Base-by-base conservation (phyloP, 768 basidiomycete genomes). In the Phaffia tasmanica region DNA sequence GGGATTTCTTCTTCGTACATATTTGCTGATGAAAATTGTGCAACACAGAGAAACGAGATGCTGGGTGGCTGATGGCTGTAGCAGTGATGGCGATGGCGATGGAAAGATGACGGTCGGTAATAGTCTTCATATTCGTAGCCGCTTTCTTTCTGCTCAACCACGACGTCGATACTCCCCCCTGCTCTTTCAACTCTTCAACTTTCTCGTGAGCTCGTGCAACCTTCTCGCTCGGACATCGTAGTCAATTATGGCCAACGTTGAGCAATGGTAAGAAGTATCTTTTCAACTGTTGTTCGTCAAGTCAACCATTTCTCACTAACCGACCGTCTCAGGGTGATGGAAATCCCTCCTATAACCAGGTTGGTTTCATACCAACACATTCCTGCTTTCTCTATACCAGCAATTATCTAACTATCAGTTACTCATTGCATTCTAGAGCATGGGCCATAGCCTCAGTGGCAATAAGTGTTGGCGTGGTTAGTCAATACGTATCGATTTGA, bases 341-440 rank as follows among this genome's bases (percentile, higher is more conserved):
- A 92, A 72, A 88, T 97, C 68, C 92, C 92, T 46, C 92, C 92
- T 5, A 84, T 97, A 53, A 95, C 92, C 2, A 81, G 65, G 48
- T 54, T 19, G n/a, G 59, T 21, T 27, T 23, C 2, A 14, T 1
- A 23, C 21, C n/a, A n/a, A 21, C 58, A 15, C 16, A 25, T 21
- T 5, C 30, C 2, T 19, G 57, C n/a, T 19, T 21, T 18, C n/a
- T 30, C 32, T 21, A 18, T 42, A 18, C 57, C 16, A 59, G 6
- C 35, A 35, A 21, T 9, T 30, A 32, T 21, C 30, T n/a, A 19
- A 15, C 47, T 14, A 30, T 15, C 57, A 35, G 5, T 5, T 14
- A n/a, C 32, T n/a, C 35, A 16, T 21, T n/a, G 4, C n/a, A 8
- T 60, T 47, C 6, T 42, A 61, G 92, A 57, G 81, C 81, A 62